These are phyloP conservation scores for Boletus pseudopeckii DNA, from an alignment of 768 basidiomycete species.

Conservation along the genomic window DNA sequence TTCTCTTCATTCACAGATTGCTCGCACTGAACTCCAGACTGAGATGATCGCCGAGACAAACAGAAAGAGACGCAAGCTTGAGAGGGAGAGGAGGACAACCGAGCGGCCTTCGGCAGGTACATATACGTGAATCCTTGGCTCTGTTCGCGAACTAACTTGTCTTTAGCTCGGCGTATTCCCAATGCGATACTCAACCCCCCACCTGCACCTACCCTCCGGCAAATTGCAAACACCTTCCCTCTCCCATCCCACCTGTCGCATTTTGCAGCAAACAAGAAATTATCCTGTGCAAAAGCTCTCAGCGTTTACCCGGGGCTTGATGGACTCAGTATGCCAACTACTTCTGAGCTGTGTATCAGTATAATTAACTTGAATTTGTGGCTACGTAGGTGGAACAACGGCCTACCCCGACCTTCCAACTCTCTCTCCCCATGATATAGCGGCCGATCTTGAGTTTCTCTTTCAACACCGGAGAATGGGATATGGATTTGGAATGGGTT, in stretches of 20 bases:
- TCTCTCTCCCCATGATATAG: conserved; percentile 46
- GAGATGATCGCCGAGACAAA: conserved; percentile 90
- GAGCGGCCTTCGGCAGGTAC: conserved; percentile 76
- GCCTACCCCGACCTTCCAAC: conserved; percentile 34
- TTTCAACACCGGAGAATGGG: conserved; percentile 39
- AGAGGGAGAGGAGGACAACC: conserved; percentile 75
- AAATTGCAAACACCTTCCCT: conserved; percentile 60
- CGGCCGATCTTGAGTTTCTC: conserved; percentile 53
- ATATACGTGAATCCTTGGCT: conserved; percentile 21
- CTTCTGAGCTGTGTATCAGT: conserved; percentile 4
- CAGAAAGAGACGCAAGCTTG: conserved; percentile 77
- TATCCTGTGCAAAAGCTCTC: conserved; percentile 18
- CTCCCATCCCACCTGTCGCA: conserved; percentile 34
- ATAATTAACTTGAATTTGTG: conserved; percentile 12
- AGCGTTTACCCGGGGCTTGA: conserved; percentile 17
- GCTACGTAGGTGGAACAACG: conserved; percentile 40
- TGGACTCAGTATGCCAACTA: conserved; percentile 14
- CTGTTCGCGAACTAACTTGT: conserved; percentile 2
- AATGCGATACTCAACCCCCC: conserved; percentile 47
- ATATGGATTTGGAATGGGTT: conserved; percentile 26
- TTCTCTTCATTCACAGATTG: conserved; percentile 42
- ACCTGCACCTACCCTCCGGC: conserved; percentile 60
- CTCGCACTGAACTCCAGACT: conserved; percentile 75
- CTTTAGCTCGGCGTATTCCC: conserved; percentile 57
- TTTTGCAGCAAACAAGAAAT: conserved; percentile 19